Conservation (phyloP, 257 asterid genomes). For the Apocynum venetum region DNA sequence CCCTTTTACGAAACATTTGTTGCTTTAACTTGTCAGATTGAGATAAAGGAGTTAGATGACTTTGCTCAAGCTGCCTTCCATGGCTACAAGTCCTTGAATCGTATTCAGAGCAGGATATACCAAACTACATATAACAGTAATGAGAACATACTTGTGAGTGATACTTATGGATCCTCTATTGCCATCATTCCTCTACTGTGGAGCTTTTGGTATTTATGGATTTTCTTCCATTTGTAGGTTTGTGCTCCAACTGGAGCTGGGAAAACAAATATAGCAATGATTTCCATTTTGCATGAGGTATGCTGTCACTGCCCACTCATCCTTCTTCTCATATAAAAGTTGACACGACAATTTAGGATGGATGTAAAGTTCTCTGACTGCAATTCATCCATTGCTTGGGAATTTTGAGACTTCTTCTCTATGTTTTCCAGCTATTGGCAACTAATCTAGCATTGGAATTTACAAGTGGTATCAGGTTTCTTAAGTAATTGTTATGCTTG, state of each 20-base stretch:
- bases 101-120: constrained; percentile 94
- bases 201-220: constrained; percentile 19
- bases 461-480: background rate
- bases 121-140: constrained; percentile 81
- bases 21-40: constrained; percentile 58
- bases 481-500: background rate
- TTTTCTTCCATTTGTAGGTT: constrained; percentile 43
- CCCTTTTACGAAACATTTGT: constrained; percentile 8
- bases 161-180: background rate
- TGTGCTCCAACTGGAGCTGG: constrained; percentile 99
- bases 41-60: constrained; percentile 89
- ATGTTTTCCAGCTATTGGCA: background rate
- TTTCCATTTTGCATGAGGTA: constrained; percentile 89
- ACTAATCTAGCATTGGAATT: background rate
- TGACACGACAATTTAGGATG: background rate
- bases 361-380: background rate
- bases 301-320: constrained; percentile 7
- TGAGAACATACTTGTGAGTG: constrained; percentile 80
- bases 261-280: constrained; percentile 95
- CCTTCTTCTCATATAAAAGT: background rate
- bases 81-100: constrained; percentile 90
- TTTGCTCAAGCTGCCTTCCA: constrained; percentile 97
- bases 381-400: background rate
- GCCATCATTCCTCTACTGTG: constrained; percentile 8
- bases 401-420: background rate